These are phyloP conservation scores for Xylaria sp. DNA, from an alignment of 2,329 filamentous ascomycete genomes.

Conservation along the genomic window DNA sequence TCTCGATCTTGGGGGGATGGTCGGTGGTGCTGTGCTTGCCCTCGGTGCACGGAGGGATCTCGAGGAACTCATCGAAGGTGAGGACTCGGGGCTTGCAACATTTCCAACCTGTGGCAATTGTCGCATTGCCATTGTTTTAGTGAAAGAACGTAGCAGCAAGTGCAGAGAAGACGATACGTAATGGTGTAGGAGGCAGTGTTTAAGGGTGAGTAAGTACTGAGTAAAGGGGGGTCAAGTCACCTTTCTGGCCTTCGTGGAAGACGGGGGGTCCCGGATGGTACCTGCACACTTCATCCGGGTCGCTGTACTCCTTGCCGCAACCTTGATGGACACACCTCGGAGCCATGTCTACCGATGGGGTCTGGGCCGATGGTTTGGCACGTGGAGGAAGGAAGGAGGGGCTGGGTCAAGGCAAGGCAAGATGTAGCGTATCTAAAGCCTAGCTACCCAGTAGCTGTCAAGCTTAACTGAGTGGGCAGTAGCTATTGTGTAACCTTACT, in stretches of 20 bases:
- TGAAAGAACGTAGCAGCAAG: no score
- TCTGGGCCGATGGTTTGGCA: background rate
- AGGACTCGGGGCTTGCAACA: slow-evolving; percentile 98
- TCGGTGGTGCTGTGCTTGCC: slow-evolving; percentile 94
- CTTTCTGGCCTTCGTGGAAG: slow-evolving; percentile 99
- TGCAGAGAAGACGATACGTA: no score
- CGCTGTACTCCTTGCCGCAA: slow-evolving; percentile 88
- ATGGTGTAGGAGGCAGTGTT: no score
- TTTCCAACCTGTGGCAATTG: slow-evolving; percentile 80
- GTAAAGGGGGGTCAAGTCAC: slow-evolving; percentile 61
- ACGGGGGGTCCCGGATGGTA: slow-evolving; percentile 95
- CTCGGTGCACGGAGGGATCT: slow-evolving; percentile 89
- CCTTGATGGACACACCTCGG: slow-evolving; percentile 96
- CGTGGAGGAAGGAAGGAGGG: background rate
- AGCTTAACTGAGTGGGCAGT: no score
- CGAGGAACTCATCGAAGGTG: slow-evolving; percentile 97
- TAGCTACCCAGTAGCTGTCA: no score
- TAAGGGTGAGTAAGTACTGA: background rate
- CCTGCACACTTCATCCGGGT: slow-evolving; percentile 83
- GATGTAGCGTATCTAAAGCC: background rate
- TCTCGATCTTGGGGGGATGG: slow-evolving; percentile 69
- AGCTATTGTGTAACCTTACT: background rate
- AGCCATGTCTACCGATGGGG: slow-evolving; percentile 63
- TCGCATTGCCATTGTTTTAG: background rate
- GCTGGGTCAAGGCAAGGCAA: background rate